phyloP scores from a whole-genome alignment of 139 green algal species.

The Dunaliella primolecta region DNA sequence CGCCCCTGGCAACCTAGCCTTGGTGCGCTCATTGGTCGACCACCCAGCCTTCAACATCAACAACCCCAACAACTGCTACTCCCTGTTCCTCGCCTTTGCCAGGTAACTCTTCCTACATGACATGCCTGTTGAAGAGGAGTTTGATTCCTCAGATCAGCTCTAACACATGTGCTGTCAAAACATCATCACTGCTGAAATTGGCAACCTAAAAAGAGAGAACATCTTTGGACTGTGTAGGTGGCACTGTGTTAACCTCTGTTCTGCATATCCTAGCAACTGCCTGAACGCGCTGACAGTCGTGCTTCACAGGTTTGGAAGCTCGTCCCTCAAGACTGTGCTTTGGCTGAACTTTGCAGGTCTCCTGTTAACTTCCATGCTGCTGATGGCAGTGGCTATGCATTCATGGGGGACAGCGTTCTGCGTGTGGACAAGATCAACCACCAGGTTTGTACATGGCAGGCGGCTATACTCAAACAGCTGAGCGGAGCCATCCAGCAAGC shows the following conservation, averaged over 20 bases:
- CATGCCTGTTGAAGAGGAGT: too few relatives aligned
- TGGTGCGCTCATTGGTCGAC: slow-evolving; percentile 69
- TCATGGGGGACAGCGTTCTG: slow-evolving; percentile 85
- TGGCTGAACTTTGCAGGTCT: too few relatives aligned
- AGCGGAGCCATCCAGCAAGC: background rate
- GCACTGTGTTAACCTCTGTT: too few relatives aligned
- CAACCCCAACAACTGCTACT: slow-evolving; percentile 92
- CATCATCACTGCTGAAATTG: too few relatives aligned
- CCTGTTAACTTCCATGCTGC: slow-evolving; percentile 93
- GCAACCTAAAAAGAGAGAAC: too few relatives aligned
- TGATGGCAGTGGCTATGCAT: slow-evolving; percentile 92
- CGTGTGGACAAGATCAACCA: slow-evolving; percentile 83
- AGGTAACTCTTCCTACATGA: slow-evolving; percentile 25
- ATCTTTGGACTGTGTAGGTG: too few relatives aligned
- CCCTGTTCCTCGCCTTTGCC: slow-evolving; percentile 76
- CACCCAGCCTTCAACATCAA: slow-evolving; percentile 88
- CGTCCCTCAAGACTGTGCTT: too few relatives aligned
- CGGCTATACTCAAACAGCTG: background rate
- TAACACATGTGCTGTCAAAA: too few relatives aligned
- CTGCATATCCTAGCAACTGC: too few relatives aligned
- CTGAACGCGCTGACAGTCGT: too few relatives aligned
- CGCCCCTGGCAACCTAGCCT: slow-evolving; percentile 71
- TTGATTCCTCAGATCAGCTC: too few relatives aligned
- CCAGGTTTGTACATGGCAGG: slow-evolving; percentile 67
- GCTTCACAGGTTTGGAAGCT: too few relatives aligned